phyloP scores from a whole-genome alignment of 139 green algal species.

The Raphidocelis subcapitata region DNA sequence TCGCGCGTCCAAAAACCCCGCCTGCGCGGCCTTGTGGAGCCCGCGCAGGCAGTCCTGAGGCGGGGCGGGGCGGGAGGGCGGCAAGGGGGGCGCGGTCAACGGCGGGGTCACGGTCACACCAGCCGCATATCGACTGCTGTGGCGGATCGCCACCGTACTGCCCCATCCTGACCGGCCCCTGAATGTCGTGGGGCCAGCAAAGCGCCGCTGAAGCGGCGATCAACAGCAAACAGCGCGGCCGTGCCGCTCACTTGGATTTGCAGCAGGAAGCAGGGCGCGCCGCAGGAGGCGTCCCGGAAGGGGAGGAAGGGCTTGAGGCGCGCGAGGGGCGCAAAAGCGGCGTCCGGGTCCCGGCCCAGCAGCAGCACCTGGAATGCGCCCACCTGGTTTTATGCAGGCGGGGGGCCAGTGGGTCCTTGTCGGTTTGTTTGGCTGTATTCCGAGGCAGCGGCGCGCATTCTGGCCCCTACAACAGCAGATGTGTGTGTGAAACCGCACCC shows the following conservation, averaged over 20 bases:
- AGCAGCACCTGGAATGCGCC: conserved; percentile 81
- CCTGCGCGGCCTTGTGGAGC: conserved; percentile 70
- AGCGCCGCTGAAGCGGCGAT: background rate
- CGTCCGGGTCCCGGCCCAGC: conserved; percentile 56
- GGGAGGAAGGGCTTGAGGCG: conserved; percentile 71
- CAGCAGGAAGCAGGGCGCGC: conserved; percentile 75
- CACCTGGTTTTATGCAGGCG: conserved; percentile 37
- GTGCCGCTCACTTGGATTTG: conserved; percentile 14
- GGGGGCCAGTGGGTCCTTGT: too few species aligned
- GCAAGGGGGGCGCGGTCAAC: too few species aligned
- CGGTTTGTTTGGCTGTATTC: too few species aligned
- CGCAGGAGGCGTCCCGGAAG: conserved; percentile 87
- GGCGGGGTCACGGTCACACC: too few species aligned
- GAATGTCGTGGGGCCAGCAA: background rate
- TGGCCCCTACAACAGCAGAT: too few species aligned
- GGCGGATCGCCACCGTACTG: too few species aligned
- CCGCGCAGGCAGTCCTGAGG: conserved; percentile 45
- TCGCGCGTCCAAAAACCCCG: conserved; percentile 82
- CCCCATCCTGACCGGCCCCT: too few species aligned
- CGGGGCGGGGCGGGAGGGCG: too few species aligned
- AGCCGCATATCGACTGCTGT: too few species aligned
- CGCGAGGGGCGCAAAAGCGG: conserved; percentile 68
- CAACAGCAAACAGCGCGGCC: too few species aligned
- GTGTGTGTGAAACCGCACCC: too few species aligned
- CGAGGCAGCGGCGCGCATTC: too few species aligned